Evolutionary conservation across 345 rosid species (phyloP), one percentile per base, ranked within the genome.

Genomic region (Trapa incisa): DNA sequence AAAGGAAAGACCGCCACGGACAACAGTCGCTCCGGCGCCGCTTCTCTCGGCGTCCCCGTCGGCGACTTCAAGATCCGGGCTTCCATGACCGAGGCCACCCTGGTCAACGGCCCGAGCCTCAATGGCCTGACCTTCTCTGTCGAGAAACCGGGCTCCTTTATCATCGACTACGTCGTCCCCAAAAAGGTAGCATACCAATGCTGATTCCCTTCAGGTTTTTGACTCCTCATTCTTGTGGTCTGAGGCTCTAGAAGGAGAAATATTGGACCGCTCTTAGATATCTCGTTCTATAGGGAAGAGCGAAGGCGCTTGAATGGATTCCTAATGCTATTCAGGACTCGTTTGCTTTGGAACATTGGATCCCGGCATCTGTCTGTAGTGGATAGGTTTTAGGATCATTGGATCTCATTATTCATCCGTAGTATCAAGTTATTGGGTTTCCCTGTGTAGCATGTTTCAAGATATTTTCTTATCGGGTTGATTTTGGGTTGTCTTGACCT

Each of bases 61-160:
- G 88, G 92, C 50, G 88, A 87, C 75, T 70, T 86, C 71, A 88
- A 83, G 80, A 86, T 90, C 29, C 84, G 91, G 0, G 97, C 87
- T 37, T 83, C 97, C 64, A 35, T 90, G 78, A 90, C 95, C 36
- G 96, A 90, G 70, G 96, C 92, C 75, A 87, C 97, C 33, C 45
- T 94, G 69, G 84, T 79, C 75, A 77, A 77, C 0, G 97, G 99
- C 64, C 97, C 97, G 69, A 81, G 81, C 79, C 75, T 94, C 64
- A 86, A 80, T 78, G 97, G 95, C 63, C 72, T 94, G 77, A 71
- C 77, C 71, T 80, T 94, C 50, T 83, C 86, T 65, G 81, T 88
- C 29, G 97, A 93, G 76, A 90, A 84, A 73, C 96, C 96, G 4
- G 96, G 96, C 37, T 88, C 72, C 81, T 89, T 92, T 80, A 80